Evolutionary conservation across 192 early-diverging fungal genomes (phyloP), one percentile per base, ranked within the genome.

Genomic region (Coemansia sp.): DNA sequence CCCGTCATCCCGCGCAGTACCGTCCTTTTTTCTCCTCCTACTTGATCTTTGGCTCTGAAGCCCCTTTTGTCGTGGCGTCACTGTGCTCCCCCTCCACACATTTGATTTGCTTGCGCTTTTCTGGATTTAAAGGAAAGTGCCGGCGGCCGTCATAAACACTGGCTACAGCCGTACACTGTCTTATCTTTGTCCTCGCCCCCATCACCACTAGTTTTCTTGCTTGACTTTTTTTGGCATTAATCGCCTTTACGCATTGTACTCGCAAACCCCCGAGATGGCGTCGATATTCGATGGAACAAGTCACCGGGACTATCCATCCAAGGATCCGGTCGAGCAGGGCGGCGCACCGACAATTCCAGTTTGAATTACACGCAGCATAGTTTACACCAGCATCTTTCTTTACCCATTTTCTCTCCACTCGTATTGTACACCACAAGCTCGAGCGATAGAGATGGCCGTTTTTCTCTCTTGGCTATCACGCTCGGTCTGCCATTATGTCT

Each of bases 281-380:
- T n/a, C 24, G 37, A 35, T 53, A 25, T 72, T 69, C 58, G 64
- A 67, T 25, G 66, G 61, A 49, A 59, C 54, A 56, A 78, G 43
- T 17, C 59, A 68, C 32, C 70, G 76, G 24, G 76, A 78, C 52
- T 78, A 78, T 57, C 76, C 76, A 55, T 69, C 62, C 59, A 71
- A 68, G 50, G 76, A 78, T 51, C 76, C 76, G 8, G 61, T 59
- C 60, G 76, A 78, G 21, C 70, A 78, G 29, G 66, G 66, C 7
- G 70, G 70, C 4, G 65, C 70, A 0, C 70, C 70, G 22, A 61
- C 37, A 48, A 69, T 48, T 66, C 66, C 23, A 60, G 60, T 9
- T 54, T 59, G 22, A 38, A 59, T 66, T 35, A 10, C 1, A 2
- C 23, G 41, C 22, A 53, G 48, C 48, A 49, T 21, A 21, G 48